Evolutionary conservation across 2,329 filamentous ascomycete genomes (phyloP), one percentile per base, ranked within the genome.

Genomic region (Penicillium sp.): DNA sequence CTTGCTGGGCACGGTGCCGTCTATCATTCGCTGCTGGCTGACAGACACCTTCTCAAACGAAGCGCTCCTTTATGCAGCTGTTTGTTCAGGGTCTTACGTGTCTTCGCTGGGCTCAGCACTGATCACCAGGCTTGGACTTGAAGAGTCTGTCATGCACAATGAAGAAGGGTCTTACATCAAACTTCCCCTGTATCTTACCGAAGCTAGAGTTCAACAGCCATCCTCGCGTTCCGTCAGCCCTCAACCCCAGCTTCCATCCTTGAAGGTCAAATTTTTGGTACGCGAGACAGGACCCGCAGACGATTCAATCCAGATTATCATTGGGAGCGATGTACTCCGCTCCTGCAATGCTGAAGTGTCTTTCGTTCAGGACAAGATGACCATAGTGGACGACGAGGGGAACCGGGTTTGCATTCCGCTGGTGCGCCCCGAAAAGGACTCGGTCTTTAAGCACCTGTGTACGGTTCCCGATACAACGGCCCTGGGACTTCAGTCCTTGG

Each of bases 21-120:
- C 89, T 24, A 95, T 98, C 56, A 87, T 97, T 47, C 85, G 93
- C 51, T 98, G 93, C 73, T 97, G 93, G 90, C 76, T 97, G 58
- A 91, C 87, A 22, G 86, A 84, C 28, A 85, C 88, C 60, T 97
- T 95, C 70, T 91, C 89, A 11, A 91, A 95, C 64, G 84, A 86
- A 55, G 86, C 89, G 8, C 78, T 97, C 13, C 76, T 96, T 4
- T 97, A 97, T 64, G 93, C 90, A 28, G 90, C 89, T 27, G 77
- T 97, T 2, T 97, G 93, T 68, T 91, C 88, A 2, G 93, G 91
- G 1, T 95, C 93, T 4, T 89, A 90, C 66, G 85, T 82, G 58
- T 97, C 93, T 1, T 83, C 82, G n/a, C 72, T 98, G 37, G 86
- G 93, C 46, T 77, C 80, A 57, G 80, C 82, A 5, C 77, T 96